Base-by-base conservation (phyloP, 345 rosid genomes). In the Acer saccharum region DNA sequence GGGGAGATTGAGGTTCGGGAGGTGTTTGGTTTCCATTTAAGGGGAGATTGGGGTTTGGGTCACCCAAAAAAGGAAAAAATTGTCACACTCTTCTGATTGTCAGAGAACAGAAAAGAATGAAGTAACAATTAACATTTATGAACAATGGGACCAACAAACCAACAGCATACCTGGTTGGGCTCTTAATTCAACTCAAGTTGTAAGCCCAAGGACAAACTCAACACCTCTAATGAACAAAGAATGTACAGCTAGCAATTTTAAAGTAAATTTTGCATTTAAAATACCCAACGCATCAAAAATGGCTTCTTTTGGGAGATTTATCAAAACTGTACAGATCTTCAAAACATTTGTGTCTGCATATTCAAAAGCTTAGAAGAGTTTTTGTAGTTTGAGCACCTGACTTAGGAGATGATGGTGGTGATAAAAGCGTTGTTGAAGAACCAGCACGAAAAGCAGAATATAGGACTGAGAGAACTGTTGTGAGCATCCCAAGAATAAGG, bases 361-460 rank as follows among this genome's bases (percentile, higher is more conserved):
- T 74, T 18, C n/a, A 58, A n/a, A 41, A 58, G 10, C 73, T 16
- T 41, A 39, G 3, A 60, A 55, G 70, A 11, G 7, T 44, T 68
- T 68, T 20, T 7, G 78, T 6, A 64, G 44, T 50, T 54, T 58
- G 68, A 81, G 74, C 81, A 91, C 97, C 97, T 87, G 97, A 79
- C 86, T 78, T 92, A 8, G 98, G 99, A 52, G 97, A 94, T 81
- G 98, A 87, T 3, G 98, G 97, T 23, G 98, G 99, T 12, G 95
- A 87, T 63, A 96, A 84, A 85, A 96, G 88, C 64, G 94, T 87
- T 18, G 88, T 88, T 11, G 99, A 96, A 71, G 99, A 94, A 76
- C 99, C 99, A 85, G 97, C 98, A 65, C 97, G 97, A 54, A 90
- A 78, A 12, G 99, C 99, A 3, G 98, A 96, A 76, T 96, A 96